A percentile compares a stretch with the other conserved stretches of the same genome.
Conservation (phyloP, 345 rosid genomes). For the Isatis tinctoria region DNA sequence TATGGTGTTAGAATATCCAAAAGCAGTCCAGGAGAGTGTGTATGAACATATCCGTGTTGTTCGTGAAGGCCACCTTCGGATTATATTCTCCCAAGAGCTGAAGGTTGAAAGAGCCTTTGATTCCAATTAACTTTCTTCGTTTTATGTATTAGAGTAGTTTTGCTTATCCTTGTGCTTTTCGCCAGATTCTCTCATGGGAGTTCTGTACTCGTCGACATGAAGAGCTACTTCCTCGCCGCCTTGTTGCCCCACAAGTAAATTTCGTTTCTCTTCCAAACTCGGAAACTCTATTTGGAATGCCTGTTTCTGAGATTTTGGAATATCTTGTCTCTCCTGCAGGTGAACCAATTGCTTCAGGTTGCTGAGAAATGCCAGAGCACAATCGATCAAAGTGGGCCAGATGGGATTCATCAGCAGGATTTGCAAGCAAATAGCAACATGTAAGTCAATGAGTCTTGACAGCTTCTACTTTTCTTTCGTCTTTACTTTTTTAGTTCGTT, state of each 20-base stretch:
- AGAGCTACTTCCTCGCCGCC: conserved; percentile 92
- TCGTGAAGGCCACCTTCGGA: conserved; percentile 95
- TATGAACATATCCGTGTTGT: conserved; percentile 97
- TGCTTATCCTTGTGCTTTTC: conserved; percentile 12
- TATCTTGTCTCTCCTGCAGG: conserved; percentile 39
- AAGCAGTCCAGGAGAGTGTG: conserved; percentile 95
- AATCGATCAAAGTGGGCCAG: conserved; percentile 81
- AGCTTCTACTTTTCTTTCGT: background rate
- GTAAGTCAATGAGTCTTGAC: conserved; percentile 42
- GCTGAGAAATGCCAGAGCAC: conserved; percentile 97
- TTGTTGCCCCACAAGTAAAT: conserved; percentile 91
- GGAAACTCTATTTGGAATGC: background rate
- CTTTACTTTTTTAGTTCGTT: background rate
- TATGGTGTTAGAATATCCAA: conserved; percentile 82
- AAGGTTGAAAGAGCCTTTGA: conserved; percentile 48
- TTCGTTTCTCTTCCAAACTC: background rate
- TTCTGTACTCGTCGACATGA: conserved; percentile 93
- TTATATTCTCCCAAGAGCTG: conserved; percentile 79
- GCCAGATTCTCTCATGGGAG: conserved; percentile 94
- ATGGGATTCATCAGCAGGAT: conserved; percentile 86
- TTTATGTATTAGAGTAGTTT: background rate
- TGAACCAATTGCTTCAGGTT: conserved; percentile 87
- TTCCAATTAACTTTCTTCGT: background rate
- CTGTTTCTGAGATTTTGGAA: background rate
- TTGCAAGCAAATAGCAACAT: conserved; percentile 89